Conservation (phyloP, 2,329 filamentous ascomycete species). For the Aureobasidium vineae region DNA sequence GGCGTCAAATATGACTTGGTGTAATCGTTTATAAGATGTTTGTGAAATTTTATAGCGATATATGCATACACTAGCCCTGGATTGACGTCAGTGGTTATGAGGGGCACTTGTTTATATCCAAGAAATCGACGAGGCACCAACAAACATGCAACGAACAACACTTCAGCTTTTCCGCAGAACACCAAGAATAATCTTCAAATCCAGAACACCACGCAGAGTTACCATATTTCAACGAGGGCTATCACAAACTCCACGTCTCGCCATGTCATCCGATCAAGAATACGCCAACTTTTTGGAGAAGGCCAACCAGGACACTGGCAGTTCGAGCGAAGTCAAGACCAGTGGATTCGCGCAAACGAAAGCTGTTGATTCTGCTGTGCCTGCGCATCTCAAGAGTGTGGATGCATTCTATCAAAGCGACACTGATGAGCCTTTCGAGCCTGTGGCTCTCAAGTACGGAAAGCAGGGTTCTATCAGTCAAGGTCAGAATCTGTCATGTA, state of each 20-base stretch:
- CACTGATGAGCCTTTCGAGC: slow-evolving; percentile 80
- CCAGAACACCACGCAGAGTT: background rate
- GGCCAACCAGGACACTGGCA: slow-evolving; percentile 67
- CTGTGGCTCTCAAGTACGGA: slow-evolving; percentile 63
- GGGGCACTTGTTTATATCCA: slow-evolving; percentile 4
- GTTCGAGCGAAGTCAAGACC: slow-evolving; percentile 30
- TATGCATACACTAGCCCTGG: background rate
- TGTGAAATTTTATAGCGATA: no score
- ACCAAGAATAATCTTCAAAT: background rate
- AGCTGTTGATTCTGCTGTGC: slow-evolving; percentile 55
- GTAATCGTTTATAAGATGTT: no score
- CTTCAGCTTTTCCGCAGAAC: background rate
- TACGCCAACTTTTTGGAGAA: slow-evolving; percentile 85
- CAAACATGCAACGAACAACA: slow-evolving; percentile 17
- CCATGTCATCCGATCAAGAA: slow-evolving; percentile 73
- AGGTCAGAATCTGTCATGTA: slow-evolving; percentile 43
- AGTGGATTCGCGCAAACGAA: slow-evolving; percentile 40
- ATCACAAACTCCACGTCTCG: slow-evolving; percentile 1
- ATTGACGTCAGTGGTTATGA: slow-evolving; percentile 12
- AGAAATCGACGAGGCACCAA: slow-evolving; percentile 5
- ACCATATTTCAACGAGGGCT: background rate
- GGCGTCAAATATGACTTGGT: no score
- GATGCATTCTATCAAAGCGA: slow-evolving; percentile 74
- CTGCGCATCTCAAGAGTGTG: slow-evolving; percentile 56
- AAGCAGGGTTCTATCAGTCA: slow-evolving; percentile 46